Conservation (phyloP, 306 rosid genomes). For the Lathyrus aphaca region DNA sequence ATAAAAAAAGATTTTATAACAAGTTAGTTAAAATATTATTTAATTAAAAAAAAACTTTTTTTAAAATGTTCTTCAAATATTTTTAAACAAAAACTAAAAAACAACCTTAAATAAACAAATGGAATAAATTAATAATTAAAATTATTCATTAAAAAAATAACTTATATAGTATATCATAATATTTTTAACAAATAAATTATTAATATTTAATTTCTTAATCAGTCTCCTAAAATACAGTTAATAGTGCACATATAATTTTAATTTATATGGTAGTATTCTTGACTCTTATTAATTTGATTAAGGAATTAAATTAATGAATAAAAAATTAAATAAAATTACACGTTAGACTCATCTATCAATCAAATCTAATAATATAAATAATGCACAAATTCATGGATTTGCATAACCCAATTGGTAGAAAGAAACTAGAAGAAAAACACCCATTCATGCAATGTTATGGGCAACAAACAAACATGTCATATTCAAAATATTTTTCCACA, state of each 20-base stretch:
- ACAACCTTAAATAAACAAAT: no score
- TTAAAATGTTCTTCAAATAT: no score
- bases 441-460: constrained; percentile 3
- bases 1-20: no score
- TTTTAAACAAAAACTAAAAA: no score
- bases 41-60: no score
- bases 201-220: neutral
- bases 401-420: constrained; percentile 6
- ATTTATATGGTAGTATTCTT: neutral
- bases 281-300: neutral
- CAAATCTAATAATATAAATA: no score
- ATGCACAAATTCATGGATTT: neutral
- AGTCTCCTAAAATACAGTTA: neutral
- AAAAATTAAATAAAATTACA: no score
- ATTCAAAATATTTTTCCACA: constrained; percentile 1
- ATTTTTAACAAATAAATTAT: neutral
- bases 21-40: no score
- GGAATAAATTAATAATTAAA: no score
- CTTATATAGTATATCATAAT: neutral
- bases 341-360: no score
- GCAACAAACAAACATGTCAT: neutral
- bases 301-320: no score
- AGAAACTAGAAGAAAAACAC: neutral
- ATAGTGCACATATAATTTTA: neutral
- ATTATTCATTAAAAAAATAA: no score